A percentile compares a stretch with the other conserved stretches of the same genome.
phyloP scores from a whole-genome alignment of 1,139 yeast genomes.

The Zygotorulaspora mrakii region DNA sequence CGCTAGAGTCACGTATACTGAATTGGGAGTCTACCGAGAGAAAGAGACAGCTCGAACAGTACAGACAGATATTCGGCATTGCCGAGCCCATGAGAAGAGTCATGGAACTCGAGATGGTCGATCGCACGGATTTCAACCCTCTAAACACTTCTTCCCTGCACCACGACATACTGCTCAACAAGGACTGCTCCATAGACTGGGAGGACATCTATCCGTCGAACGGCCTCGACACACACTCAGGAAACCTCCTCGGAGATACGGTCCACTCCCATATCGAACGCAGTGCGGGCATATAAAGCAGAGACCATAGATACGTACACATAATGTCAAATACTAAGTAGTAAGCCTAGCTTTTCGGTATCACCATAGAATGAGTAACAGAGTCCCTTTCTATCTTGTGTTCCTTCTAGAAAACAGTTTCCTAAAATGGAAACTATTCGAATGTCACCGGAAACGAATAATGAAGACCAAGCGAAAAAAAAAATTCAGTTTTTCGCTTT shows the following conservation, averaged over 20 bases:
- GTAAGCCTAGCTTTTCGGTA: neutral
- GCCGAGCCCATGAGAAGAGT: conserved; percentile 88
- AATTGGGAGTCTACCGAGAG: conserved; percentile 81
- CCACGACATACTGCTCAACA: conserved; percentile 72
- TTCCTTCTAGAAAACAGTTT: neutral
- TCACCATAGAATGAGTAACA: neutral
- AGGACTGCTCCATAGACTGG: conserved; percentile 80
- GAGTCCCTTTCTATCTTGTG: neutral
- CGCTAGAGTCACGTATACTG: conserved; percentile 68
- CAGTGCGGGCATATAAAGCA: conserved; percentile 55
- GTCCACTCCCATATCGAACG: conserved; percentile 73
- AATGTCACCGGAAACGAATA: neutral
- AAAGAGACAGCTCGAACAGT: conserved; percentile 67
- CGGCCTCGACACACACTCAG: conserved; percentile 17
- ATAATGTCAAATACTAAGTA: too few species aligned
- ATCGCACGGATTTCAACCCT: conserved; percentile 71
- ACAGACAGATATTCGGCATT: conserved; percentile 68
- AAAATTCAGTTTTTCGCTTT: neutral
- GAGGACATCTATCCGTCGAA: conserved; percentile 73
- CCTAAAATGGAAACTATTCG: neutral
- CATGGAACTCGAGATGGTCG: conserved; percentile 80
- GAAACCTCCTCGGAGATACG: conserved; percentile 38
- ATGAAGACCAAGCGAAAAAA: neutral
- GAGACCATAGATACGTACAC: too few species aligned
- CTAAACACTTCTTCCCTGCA: conserved; percentile 53